phyloP scores from a whole-genome alignment of 306 rosid genomes.

The Casuarina glauca region DNA sequence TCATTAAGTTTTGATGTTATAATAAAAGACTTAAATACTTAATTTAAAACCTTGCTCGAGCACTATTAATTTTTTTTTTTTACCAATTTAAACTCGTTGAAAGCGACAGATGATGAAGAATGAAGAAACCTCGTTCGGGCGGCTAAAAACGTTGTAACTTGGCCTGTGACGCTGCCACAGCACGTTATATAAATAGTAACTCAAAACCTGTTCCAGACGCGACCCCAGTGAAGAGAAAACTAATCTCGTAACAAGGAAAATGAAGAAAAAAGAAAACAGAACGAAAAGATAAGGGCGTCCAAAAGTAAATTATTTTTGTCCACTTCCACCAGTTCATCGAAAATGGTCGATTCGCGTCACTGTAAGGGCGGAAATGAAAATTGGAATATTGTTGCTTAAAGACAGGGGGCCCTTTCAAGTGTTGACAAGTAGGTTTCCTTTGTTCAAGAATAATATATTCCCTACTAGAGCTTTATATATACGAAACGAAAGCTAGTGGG shows the following conservation, averaged over 20 bases:
- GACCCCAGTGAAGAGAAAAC: not conserved
- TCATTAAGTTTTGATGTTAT: too few species aligned
- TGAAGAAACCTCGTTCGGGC: too few species aligned
- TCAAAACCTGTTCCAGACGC: not conserved
- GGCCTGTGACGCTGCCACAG: too few species aligned
- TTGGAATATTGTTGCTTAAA: not conserved
- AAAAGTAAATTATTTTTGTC: not conserved
- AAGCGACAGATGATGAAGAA: too few species aligned
- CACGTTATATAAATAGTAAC: too few species aligned
- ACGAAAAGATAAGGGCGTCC: not conserved
- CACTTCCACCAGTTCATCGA: not conserved
- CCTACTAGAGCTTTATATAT: conserved; percentile 26
- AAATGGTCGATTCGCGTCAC: conserved; percentile 12
- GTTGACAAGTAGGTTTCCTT: conserved; percentile 24
- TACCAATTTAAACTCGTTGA: too few species aligned
- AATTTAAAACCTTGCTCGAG: too few species aligned
- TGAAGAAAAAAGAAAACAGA: not conserved
- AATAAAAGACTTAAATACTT: too few species aligned
- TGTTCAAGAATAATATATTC: not conserved
- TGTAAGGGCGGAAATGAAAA: not conserved
- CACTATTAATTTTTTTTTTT: too few species aligned
- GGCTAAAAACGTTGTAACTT: too few species aligned
- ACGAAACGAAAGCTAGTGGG: not conserved
- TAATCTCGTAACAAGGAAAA: not conserved
- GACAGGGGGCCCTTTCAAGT: not conserved